phyloP scores from a whole-genome alignment of 164 flowering plant species.

The Buxus sempervirens region DNA sequence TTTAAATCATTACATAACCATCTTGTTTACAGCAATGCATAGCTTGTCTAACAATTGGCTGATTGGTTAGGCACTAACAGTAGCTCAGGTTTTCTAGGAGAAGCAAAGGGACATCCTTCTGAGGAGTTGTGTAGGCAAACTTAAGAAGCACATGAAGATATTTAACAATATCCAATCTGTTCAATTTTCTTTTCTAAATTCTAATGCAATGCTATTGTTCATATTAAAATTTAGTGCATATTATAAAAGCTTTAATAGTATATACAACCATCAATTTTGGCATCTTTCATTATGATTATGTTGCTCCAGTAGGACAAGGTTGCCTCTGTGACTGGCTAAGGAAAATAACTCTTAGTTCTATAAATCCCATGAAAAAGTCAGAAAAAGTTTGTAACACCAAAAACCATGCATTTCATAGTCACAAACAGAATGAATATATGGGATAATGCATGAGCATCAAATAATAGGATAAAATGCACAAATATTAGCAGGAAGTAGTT shows the following conservation, averaged over 20 bases:
- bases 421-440: background rate
- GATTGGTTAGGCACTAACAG: too few relatives aligned
- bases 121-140: background rate
- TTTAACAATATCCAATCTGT: background rate
- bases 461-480: background rate
- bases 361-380: background rate
- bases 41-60: too few relatives aligned
- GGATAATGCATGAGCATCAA: background rate
- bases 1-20: too few relatives aligned
- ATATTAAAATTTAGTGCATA: background rate
- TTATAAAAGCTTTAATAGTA: background rate
- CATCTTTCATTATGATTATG: background rate
- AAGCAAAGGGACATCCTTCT: too few relatives aligned
- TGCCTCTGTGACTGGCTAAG: background rate
- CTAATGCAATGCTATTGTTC: background rate
- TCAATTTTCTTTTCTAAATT: too few relatives aligned
- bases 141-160: background rate
- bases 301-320: background rate
- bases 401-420: background rate
- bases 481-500: background rate
- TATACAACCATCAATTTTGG: background rate
- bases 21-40: too few relatives aligned
- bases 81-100: too few relatives aligned
- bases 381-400: background rate
- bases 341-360: background rate